phyloP scores from a whole-genome alignment of 352 stramenopile species.

The Globisporangium spiculum region DNA sequence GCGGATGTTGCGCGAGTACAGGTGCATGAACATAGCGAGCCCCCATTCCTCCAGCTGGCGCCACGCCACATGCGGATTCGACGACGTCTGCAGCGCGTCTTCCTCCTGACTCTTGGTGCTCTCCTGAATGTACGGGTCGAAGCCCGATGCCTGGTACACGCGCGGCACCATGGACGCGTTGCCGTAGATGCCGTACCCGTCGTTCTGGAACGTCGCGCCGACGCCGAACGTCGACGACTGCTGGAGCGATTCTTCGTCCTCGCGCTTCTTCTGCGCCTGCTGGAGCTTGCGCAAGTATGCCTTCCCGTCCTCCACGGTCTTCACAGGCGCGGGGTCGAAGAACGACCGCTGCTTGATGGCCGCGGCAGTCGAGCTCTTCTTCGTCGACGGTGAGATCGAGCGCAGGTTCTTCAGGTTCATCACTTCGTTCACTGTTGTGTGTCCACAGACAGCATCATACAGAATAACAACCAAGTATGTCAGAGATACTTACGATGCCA shows the following conservation, averaged over 20 bases:
- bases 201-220: constrained; percentile 44
- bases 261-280: constrained; percentile 41
- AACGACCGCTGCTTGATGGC: constrained; percentile 49
- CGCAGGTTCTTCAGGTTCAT: constrained; percentile 57
- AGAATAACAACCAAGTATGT: background rate
- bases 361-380: constrained; percentile 20
- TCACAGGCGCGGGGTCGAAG: constrained; percentile 62
- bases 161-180: constrained; percentile 62
- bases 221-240: constrained; percentile 45
- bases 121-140: constrained; percentile 66
- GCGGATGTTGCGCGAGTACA: constrained; percentile 83
- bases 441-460: constrained; percentile 3
- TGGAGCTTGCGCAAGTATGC: constrained; percentile 68
- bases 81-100: constrained; percentile 71
- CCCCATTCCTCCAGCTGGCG: constrained; percentile 73
- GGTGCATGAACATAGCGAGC: constrained; percentile 83
- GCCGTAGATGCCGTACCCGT: constrained; percentile 70
- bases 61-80: constrained; percentile 71
- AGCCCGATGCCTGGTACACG: constrained; percentile 83
- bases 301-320: constrained; percentile 71
- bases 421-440: constrained; percentile 59
- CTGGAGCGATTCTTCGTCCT: constrained; percentile 48
- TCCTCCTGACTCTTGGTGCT: constrained; percentile 61
- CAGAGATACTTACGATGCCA: background rate
- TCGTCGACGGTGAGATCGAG: constrained; percentile 42